Evolutionary conservation across 2,329 filamentous ascomycete species (phyloP), one percentile per base, ranked within the genome.

Genomic region (Aspergillus neoniger): DNA sequence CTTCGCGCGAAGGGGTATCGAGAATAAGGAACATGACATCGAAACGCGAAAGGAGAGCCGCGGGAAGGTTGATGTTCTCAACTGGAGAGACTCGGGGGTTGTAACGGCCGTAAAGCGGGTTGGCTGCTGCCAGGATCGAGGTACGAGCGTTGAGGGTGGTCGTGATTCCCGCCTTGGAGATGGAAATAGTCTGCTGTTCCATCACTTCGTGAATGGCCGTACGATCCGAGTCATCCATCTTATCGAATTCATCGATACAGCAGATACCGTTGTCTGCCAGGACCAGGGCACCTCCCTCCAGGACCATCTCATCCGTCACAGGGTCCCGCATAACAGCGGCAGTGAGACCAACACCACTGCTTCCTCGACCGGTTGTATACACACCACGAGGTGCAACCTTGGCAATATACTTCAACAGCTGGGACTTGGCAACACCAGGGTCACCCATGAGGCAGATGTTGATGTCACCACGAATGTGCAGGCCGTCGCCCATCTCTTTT

Each of bases 401-500:
- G 66, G 92, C 92, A 74, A 99, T 98, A 77, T 99, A 99, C 80
- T 97, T 98, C 67, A 99, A 85, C 67, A 99, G 82, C 81, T 99
- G 95, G 39, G 95, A 99, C 81, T 99, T 99, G 80, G 95, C 95
- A 74, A 99, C 95, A 91, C 95, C 95, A 74, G 95, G 95, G 73
- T 99, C 95, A 84, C 95, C 95, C 95, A 99, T 99, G 72, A 99
- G 81, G 76, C 95, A 98, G 64, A 99, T 89, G 79, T 99, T 99
- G 82, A 99, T 96, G 73, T 99, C 95, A 70, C 95, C 95, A 84
- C 95, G 92, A 74, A 99, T 99, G 71, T 92, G 90, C 95, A 99
- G 98, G 62, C 95, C 95, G 72, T 99, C 95, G 55, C 92, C 92
- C 85, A 98, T 96, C 72, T 95, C 89, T 78, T 99, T 99, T 4